Evolutionary conservation across 2,329 filamentous ascomycete genomes (phyloP), one percentile per base, ranked within the genome.

Genomic region (Penicillium thymicola): DNA sequence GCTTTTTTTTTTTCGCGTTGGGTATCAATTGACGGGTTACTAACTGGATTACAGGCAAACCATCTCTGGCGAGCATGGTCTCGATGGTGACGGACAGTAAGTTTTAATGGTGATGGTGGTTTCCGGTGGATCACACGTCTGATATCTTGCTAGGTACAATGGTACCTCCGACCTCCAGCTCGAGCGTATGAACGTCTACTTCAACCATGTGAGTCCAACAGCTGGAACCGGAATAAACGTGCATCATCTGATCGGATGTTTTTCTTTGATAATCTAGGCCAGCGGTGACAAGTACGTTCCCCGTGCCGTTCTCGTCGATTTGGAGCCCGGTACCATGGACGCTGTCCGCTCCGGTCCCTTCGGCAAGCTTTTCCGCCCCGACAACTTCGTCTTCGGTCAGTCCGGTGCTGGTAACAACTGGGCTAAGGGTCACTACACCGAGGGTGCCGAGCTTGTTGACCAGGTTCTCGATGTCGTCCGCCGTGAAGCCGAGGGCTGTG

Each of bases 331-430:
- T 82, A 97, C 94, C 81, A 99, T 97, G 93, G 94, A 99, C 73
- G 94, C 94, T 70, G 93, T 99, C 82, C 93, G 93, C 78, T 90
- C 93, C 71, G 93, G 94, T 79, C 94, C 94, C 67, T 97, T 97
- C 78, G 94, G 94, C 71, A 90, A 97, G 84, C 92, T 99, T 70
- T 97, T 99, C 92, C 92, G 94, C 67, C 94, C 94, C 77, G 94
- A 99, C 84, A 99, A 97, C 89, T 97, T 97, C 82, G 92, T 97
- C 76, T 97, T 97, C 80, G 94, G 94, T 72, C 94, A 97, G 84
- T 97, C 94, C 72, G 93, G 94, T 86, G 94, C 94, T 78, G 94
- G 94, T 82, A 99, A 99, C 91, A 97, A 97, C 88, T 99, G 94
- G 94, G 94, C 94, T 80, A 99, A 97, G 89, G 94, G 94, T 82